phyloP scores from a whole-genome alignment of 2,329 filamentous ascomycete species.

The Endothia cerciana region DNA sequence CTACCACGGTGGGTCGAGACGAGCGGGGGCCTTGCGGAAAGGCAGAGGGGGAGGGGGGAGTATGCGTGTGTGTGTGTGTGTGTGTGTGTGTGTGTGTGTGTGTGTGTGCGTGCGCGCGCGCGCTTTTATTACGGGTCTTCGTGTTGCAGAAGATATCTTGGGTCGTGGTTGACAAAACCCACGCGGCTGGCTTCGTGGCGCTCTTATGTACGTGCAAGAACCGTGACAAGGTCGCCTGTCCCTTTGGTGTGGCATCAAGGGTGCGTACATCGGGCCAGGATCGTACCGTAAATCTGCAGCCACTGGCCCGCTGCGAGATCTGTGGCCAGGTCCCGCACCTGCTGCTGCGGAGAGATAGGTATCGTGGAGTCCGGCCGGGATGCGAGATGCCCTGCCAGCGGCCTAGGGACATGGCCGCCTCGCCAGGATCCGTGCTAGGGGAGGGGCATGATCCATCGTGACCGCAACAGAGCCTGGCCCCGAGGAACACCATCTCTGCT shows the following conservation, averaged over 20 bases:
- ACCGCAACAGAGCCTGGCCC: not conserved
- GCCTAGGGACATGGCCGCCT: not conserved
- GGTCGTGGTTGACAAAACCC: not conserved
- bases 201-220: not conserved
- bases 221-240: not conserved
- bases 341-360: not conserved
- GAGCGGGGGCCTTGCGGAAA: not conserved
- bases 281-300: not conserved
- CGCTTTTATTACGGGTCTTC: not conserved
- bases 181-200: not conserved
- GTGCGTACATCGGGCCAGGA: not conserved
- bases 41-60: too few relatives aligned
- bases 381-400: not conserved
- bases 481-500: not conserved
- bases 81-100: too few relatives aligned
- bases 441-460: not conserved
- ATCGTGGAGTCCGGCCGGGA: conserved; percentile 4
- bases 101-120: too few relatives aligned
- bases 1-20: not conserved
- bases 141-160: not conserved
- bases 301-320: conserved; percentile 8
- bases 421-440: conserved; percentile 4
- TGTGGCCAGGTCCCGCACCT: conserved; percentile 2
- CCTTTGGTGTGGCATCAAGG: not conserved
- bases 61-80: too few relatives aligned